Base-by-base conservation (phyloP, 164 flowering plant species). In the Annona cherimola region DNA sequence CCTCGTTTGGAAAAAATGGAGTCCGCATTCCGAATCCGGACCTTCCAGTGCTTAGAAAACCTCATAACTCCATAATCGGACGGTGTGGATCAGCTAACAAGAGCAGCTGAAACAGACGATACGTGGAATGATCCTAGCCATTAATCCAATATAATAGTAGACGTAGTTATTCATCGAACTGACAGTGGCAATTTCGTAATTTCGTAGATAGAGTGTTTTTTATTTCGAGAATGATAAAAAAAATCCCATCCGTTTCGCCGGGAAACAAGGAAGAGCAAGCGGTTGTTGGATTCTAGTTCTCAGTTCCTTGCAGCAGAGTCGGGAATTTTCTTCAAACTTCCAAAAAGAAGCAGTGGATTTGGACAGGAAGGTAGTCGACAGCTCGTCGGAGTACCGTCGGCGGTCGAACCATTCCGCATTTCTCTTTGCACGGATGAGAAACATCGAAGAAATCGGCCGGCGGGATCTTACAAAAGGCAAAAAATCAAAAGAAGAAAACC, bases 221-320 rank as follows among this genome's bases (percentile, higher is more conserved):
- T 43, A 41, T 14, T 12, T 4, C 4, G 66, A 5, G 40, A 41
- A 9, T 1, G 11, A 11, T 18, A 41, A 5, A 16, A 7, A 39
- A 2, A 42, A 54, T 5, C 40, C 73, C 73, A 43, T 54, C 59
- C 16, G 54, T 75, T 43, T 57, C 59, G 63, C 73, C 69, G 65
- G 42, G 54, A 64, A 75, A 42, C n/a, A 70, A 64, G 73, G 77
- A 43, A 41, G 42, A 4, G 72, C 64, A 61, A 18, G 16, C 16
- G n/a, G n/a, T n/a, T 41, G 46, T 5, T 12, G n/a, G 20, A 4
- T n/a, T n/a, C 12, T 41, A 3, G 35, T 2, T 66, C 0, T 16
- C 68, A 3, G 4, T 42, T 5, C 42, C 4, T 50, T 50, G 2
- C 57, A 50, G 57, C 14, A 50, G 9, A 8, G 8, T 50, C 14